A percentile compares a stretch with the other conserved stretches of the same genome.
These are phyloP conservation scores for Candida piceae DNA, from an alignment of 805 yeast genomes.

Conservation along the genomic window DNA sequence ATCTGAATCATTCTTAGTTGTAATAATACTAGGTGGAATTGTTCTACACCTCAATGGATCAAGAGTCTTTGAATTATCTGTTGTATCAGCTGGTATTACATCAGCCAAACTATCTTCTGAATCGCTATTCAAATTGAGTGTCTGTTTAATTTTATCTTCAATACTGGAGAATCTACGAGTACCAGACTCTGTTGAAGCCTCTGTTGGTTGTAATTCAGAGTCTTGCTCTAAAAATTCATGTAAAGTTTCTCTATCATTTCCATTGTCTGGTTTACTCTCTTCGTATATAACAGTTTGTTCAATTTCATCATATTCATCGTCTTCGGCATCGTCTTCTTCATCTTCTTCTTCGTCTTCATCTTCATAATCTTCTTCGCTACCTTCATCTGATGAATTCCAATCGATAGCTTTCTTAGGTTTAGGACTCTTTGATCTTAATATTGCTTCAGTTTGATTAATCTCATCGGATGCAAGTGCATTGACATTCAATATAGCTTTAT, in stretches of 20 bases:
- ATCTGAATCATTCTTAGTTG: too few relatives aligned
- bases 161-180: neutral
- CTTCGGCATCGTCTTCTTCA: neutral
- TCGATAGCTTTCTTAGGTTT: constrained; percentile 2
- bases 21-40: too few relatives aligned
- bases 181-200: neutral
- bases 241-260: neutral
- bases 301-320: neutral
- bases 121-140: neutral
- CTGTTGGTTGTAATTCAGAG: too few relatives aligned
- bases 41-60: constrained; percentile 11
- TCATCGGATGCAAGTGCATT: constrained; percentile 20
- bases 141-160: constrained; percentile 3
- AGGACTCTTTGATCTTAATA: constrained; percentile 1
- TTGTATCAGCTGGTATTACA: too few relatives aligned
- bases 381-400: constrained; percentile 11
- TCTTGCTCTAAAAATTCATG: neutral
- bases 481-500: constrained; percentile 25
- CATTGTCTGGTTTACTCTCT: neutral
- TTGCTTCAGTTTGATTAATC: constrained; percentile 2
- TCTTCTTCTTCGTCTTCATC: constrained; percentile 1
- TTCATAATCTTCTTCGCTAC: constrained; percentile 2
- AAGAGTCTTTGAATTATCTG: constrained; percentile 3
- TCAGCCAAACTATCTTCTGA: neutral
- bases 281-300: neutral